Evolutionary conservation across 441 rosid genomes (phyloP), one percentile per base, ranked within the genome.

Genomic region (Aquilaria agallochum): DNA sequence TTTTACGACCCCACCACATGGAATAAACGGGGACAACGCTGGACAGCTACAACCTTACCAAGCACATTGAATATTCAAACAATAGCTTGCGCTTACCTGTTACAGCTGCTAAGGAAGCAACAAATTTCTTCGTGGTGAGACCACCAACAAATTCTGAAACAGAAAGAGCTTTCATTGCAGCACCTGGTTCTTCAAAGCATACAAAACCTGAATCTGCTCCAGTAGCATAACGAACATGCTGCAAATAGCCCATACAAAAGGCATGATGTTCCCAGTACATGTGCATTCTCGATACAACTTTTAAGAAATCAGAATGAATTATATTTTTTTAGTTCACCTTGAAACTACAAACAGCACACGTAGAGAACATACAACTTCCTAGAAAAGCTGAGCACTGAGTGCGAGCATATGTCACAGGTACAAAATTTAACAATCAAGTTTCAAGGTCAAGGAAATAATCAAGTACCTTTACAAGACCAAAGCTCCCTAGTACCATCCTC

Each of bases 181-280:
- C 79, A 55, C 72, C 76, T 50, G 79, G 74, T 61, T 78, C 79
- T 61, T 65, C 63, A 57, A 74, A 84, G 70, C 77, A 65, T 58
- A 81, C 59, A 69, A 63, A 76, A 56, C 85, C 87, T 13, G 74
- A 74, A 57, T 63, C 65, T 54, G 66, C 76, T 62, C 87, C 87
- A 59, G 63, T 61, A 49, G 59, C 62, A 75, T 67, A 71, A 63
- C 76, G 76, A 56, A 80, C 61, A 63, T 49, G 68, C 85, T 84
- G 75, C 60, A 66, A 5, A 56, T 31, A 45, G 9, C 45, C 45
- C 46, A 55, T 34, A 44, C 40, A 50, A 31, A 36, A 53, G 14
- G 44, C 56, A 56, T n/a, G 30, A 40, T 10, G 45, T 30, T 7
- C 54, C 27, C 4, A 36, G 55, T 14, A 9, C 20, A 54, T 45